A percentile compares a stretch with the other conserved stretches of the same genome.
Conservation (phyloP, 2,329 filamentous ascomycete genomes). For the Teratosphaeria pseudoeucalypti region DNA sequence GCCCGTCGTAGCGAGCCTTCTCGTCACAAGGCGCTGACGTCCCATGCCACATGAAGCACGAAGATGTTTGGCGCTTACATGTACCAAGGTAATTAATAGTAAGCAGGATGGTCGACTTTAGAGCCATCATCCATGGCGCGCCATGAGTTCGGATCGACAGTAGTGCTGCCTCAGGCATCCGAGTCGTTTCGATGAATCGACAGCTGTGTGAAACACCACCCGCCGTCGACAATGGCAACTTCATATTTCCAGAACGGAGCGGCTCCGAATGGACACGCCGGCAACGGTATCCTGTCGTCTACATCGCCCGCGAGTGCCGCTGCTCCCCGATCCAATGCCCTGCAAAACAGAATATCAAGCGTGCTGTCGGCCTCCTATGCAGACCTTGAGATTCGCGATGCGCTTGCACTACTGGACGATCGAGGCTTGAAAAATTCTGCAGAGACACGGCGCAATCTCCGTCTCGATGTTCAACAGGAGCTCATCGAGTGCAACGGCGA, state of each 20-base stretch:
- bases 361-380: conserved; percentile 88
- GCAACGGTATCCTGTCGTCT: not conserved
- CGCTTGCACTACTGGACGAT: conserved; percentile 66
- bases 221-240: conserved; percentile 1
- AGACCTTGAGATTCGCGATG: conserved; percentile 82
- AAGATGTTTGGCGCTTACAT: not conserved
- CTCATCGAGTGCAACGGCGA: conserved; percentile 87
- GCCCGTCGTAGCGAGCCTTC: not conserved
- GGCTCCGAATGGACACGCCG: not conserved
- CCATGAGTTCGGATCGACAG: not conserved
- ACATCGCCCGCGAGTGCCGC: not conserved
- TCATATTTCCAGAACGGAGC: conserved; percentile 1
- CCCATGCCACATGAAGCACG: not conserved
- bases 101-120: not conserved
- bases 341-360: conserved; percentile 71
- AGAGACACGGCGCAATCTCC: conserved; percentile 66
- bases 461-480: conserved; percentile 78
- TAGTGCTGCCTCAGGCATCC: not conserved
- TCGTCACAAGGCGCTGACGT: not conserved
- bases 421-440: conserved; percentile 62
- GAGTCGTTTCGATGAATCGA: not conserved
- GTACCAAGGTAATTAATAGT: too few species aligned
- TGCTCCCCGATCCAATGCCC: conserved; percentile 46
- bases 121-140: not conserved
- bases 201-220: not conserved